Evolutionary conservation across 176 grass and related monocot species (phyloP).

Genomic region (Zea mays): DNA sequence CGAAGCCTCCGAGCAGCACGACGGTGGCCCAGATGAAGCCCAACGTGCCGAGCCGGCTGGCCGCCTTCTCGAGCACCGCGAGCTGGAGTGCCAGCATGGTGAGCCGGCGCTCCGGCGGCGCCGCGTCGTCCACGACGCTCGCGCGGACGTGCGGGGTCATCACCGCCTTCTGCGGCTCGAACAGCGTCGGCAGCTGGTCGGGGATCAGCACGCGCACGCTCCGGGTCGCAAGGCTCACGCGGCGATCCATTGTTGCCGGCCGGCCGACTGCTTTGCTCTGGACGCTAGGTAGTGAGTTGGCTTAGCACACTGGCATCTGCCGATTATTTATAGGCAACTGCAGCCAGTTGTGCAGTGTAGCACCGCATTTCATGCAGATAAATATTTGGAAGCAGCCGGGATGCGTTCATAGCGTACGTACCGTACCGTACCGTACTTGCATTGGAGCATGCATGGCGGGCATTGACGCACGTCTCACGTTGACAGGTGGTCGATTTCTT

Average conservation of each 20-base stretch:
- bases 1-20: conserved; percentile 72
- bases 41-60: conserved; percentile 65
- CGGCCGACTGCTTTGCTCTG: not conserved
- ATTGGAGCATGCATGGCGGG: not conserved
- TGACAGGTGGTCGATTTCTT: not conserved
- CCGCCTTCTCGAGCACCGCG: conserved; percentile 72
- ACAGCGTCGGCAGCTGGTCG: conserved; percentile 49
- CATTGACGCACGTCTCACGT: not conserved
- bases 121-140: not conserved
- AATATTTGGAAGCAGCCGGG: not conserved
- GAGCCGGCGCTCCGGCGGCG: conserved; percentile 52
- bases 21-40: conserved; percentile 80
- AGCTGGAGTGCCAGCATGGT: conserved; percentile 65
- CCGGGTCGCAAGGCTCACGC: conserved; percentile 7
- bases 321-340: conserved; percentile 31
- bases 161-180: conserved; percentile 48
- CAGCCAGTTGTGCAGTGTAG: not conserved
- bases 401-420: not conserved
- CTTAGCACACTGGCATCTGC: too few relatives aligned
- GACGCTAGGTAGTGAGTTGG: not conserved
- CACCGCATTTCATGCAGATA: not conserved
- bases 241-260: conserved; percentile 27
- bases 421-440: not conserved
- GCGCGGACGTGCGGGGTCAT: conserved; percentile 20
- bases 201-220: conserved; percentile 41